Evolutionary conservation across 257 asterid species (phyloP).

Genomic region (Solanum chmielewskii): DNA sequence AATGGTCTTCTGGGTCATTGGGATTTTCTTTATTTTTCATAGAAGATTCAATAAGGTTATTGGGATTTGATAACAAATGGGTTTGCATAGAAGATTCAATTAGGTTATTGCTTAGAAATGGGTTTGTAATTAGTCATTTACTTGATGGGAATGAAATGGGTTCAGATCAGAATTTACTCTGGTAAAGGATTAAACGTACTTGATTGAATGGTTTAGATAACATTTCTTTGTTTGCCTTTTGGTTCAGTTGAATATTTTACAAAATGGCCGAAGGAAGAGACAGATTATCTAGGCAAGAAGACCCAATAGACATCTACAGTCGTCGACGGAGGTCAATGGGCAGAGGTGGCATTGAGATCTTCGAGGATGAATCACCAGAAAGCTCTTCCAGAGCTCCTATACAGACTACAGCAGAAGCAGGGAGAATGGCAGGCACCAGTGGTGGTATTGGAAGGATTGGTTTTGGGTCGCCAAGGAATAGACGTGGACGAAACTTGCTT

Average conservation of each 20-base stretch:
- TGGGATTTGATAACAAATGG: no score
- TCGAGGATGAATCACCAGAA: slow-evolving; percentile 21
- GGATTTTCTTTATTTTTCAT: background rate
- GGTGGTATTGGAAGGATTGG: background rate
- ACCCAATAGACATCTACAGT: slow-evolving; percentile 12
- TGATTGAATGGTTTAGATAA: background rate
- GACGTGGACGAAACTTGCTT: background rate
- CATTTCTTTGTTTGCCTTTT: background rate
- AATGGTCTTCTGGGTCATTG: background rate
- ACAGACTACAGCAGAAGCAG: background rate
- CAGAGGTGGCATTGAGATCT: slow-evolving; percentile 2
- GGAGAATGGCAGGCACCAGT: background rate
- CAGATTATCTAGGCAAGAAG: slow-evolving; percentile 34
- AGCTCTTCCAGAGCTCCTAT: slow-evolving; percentile 18
- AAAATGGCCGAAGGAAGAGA: slow-evolving; percentile 57
- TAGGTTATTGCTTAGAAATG: background rate
- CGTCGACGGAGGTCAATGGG: slow-evolving; percentile 13
- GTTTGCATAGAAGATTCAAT: background rate
- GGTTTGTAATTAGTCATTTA: background rate
- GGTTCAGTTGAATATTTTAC: slow-evolving; percentile 2
- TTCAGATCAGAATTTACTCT: no score
- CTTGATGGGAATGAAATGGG: background rate
- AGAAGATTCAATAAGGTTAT: no score
- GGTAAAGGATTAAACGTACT: background rate
- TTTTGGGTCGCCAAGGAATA: background rate